These are phyloP conservation scores for Coemansia sp. DNA, from an alignment of 192 early-diverging fungal species.

Conservation along the genomic window DNA sequence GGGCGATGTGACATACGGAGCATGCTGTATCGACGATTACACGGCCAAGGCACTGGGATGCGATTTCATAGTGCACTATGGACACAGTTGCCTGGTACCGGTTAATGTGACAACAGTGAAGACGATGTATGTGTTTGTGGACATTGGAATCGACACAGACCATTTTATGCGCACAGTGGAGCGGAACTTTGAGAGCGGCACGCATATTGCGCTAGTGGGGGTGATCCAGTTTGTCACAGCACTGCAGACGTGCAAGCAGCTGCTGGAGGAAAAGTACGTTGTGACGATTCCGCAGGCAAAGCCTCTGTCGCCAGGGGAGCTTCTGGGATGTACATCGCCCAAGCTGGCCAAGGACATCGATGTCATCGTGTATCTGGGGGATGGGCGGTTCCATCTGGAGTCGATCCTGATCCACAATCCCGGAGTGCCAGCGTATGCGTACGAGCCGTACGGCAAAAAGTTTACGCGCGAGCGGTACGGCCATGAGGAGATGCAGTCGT, in stretches of 20 bases:
- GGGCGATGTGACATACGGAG: slow-evolving; percentile 99
- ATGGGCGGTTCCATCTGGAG: slow-evolving; percentile 97
- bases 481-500: slow-evolving; percentile 85
- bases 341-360: slow-evolving; percentile 67
- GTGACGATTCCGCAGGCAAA: slow-evolving; percentile 88
- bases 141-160: slow-evolving; percentile 90
- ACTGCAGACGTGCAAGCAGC: slow-evolving; percentile 64
- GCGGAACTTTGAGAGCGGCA: slow-evolving; percentile 80
- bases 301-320: slow-evolving; percentile 93
- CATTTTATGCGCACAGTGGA: slow-evolving; percentile 92
- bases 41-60: slow-evolving; percentile 89
- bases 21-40: slow-evolving; percentile 98
- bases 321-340: slow-evolving; percentile 95
- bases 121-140: slow-evolving; percentile 98
- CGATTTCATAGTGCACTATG: slow-evolving; percentile 98
- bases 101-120: slow-evolving; percentile 93
- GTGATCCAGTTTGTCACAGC: slow-evolving; percentile 95
- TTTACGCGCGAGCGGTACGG: slow-evolving; percentile 94
- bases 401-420: slow-evolving; percentile 99
- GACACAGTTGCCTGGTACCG: slow-evolving; percentile 96
- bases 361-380: slow-evolving; percentile 82
- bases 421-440: slow-evolving; percentile 80
- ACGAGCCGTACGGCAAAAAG: slow-evolving; percentile 92
- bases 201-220: slow-evolving; percentile 77
- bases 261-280: slow-evolving; percentile 59